phyloP scores from a whole-genome alignment of 2,329 filamentous ascomycete species.

The Aspergillus phoenicis region DNA sequence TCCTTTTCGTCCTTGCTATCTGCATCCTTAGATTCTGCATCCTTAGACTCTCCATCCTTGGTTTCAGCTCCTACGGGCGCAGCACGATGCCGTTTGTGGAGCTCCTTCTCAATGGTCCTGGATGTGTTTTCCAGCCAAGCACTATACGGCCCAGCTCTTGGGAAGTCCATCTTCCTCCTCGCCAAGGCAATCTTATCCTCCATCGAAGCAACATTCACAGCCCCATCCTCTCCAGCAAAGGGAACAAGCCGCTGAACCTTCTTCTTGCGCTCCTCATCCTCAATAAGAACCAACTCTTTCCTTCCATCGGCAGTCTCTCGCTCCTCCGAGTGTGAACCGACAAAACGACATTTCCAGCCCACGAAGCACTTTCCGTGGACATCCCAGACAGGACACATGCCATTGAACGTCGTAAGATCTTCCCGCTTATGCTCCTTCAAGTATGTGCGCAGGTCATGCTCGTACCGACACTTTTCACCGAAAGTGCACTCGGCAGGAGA shows the following conservation, averaged over 20 bases:
- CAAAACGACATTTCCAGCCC: conserved; percentile 95
- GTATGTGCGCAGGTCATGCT: conserved; percentile 85
- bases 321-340: conserved; percentile 83
- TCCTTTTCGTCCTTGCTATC: conserved; percentile 51
- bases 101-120: conserved; percentile 49
- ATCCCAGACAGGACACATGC: conserved; percentile 81
- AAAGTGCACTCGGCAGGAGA: conserved; percentile 74
- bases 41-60: conserved; percentile 24
- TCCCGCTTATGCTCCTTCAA: conserved; percentile 77
- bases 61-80: conserved; percentile 34
- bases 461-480: conserved; percentile 77
- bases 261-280: conserved; percentile 54
- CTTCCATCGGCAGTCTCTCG: conserved; percentile 74
- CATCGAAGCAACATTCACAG: conserved; percentile 73
- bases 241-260: conserved; percentile 36
- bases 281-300: conserved; percentile 75
- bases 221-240: conserved; percentile 56
- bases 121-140: conserved; percentile 74
- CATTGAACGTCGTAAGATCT: conserved; percentile 74
- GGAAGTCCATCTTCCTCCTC: conserved; percentile 69
- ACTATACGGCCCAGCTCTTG: conserved; percentile 74
- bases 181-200: conserved; percentile 73
- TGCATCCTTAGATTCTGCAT: conserved; percentile 39
- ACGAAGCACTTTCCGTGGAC: conserved; percentile 73
- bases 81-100: conserved; percentile 50